These are phyloP conservation scores for Parasarocladium wereldwijsianum DNA, from an alignment of 2,329 filamentous ascomycete species.

Conservation along the genomic window DNA sequence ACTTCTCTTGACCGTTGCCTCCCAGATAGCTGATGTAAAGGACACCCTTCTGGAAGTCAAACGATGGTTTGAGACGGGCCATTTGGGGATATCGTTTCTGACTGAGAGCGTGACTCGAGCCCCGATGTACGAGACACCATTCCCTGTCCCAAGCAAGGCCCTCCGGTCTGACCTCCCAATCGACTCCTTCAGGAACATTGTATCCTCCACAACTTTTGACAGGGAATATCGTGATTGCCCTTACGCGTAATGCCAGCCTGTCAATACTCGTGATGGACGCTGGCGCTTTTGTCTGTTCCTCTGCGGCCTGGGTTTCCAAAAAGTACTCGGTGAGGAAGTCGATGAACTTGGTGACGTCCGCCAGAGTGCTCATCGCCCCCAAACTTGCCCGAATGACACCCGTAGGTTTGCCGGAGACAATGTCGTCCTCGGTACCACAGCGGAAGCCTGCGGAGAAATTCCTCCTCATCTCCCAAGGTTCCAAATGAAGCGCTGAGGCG, in stretches of 20 bases:
- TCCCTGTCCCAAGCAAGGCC: slow-evolving; percentile 90
- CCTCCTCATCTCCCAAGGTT: slow-evolving; percentile 65
- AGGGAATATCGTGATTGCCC: slow-evolving; percentile 63
- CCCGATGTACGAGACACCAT: slow-evolving; percentile 86
- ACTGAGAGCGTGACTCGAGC: slow-evolving; percentile 69
- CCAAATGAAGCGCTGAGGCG: slow-evolving; percentile 54
- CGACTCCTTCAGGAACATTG: slow-evolving; percentile 41
- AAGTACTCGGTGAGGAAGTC: slow-evolving; percentile 61
- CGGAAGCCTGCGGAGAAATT: slow-evolving; percentile 78
- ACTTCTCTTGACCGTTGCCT: background rate
- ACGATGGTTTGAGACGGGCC: slow-evolving; percentile 61
- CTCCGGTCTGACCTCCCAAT: slow-evolving; percentile 69
- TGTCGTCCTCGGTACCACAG: slow-evolving; percentile 71
- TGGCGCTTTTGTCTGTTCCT: no score
- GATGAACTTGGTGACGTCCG: slow-evolving; percentile 60
- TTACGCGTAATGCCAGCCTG: slow-evolving; percentile 25
- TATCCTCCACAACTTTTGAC: slow-evolving; percentile 90
- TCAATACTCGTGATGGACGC: background rate
- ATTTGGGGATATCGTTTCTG: slow-evolving; percentile 83
- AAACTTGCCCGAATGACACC: slow-evolving; percentile 76
- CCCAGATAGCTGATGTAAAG: slow-evolving; percentile 22
- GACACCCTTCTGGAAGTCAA: slow-evolving; percentile 56
- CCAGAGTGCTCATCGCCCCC: slow-evolving; percentile 73
- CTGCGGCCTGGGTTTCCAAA: slow-evolving; percentile 8
- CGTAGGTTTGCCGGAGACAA: slow-evolving; percentile 73